Conservation (phyloP, 345 rosid genomes). For the Acer yangbiense region DNA sequence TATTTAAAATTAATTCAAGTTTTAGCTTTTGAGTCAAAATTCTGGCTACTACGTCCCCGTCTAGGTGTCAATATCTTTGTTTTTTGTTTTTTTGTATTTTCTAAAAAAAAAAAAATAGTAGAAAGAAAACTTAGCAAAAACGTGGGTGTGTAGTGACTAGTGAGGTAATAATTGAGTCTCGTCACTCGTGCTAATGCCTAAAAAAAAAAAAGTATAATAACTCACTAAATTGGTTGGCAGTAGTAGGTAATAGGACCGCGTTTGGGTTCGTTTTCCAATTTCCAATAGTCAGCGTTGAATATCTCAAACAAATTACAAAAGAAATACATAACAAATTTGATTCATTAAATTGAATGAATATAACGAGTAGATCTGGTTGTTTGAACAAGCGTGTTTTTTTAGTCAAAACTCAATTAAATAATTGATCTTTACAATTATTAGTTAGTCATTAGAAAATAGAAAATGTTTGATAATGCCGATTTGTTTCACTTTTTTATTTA, state of each 20-base stretch:
- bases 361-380: not conserved
- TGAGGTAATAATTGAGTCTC: slow-evolving; percentile 7
- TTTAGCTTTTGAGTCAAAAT: too few species aligned
- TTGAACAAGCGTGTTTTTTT: not conserved
- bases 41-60: too few species aligned
- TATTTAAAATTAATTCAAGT: too few species aligned
- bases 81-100: too few species aligned
- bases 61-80: too few species aligned
- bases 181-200: not conserved
- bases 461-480: not conserved
- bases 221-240: not conserved
- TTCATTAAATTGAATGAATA: too few species aligned
- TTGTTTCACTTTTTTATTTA: not conserved
- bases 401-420: not conserved
- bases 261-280: not conserved
- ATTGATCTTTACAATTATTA: not conserved
- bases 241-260: not conserved
- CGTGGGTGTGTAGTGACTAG: not conserved
- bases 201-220: not conserved
- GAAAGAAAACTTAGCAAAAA: not conserved
- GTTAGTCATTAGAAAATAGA: not conserved
- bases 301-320: too few species aligned
- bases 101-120: too few species aligned
- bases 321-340: too few species aligned
- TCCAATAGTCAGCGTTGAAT: slow-evolving; percentile 12